These are phyloP conservation scores for Batrachochytrium dendrobatidis DNA, from an alignment of 371 early-diverging fungal genomes.

Conservation along the genomic window DNA sequence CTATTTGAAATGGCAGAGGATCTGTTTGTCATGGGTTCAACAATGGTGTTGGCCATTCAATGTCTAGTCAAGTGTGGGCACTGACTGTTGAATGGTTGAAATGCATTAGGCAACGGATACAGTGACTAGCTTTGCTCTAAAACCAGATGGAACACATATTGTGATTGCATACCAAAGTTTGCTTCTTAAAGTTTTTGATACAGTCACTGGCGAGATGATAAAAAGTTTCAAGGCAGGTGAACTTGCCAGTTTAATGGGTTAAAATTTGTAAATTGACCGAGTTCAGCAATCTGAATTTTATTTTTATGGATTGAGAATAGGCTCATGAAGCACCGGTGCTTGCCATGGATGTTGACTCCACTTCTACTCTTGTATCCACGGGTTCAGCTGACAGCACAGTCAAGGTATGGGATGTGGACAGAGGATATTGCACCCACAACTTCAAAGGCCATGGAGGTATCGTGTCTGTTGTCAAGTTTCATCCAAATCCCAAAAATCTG, in stretches of 20 bases:
- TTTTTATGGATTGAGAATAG: slow-evolving; percentile 16
- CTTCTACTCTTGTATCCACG: slow-evolving; percentile 86
- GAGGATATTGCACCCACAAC: slow-evolving; percentile 92
- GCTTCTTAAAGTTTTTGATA: slow-evolving; percentile 70
- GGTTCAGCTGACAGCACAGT: slow-evolving; percentile 95
- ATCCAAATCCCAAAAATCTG: slow-evolving; percentile 39
- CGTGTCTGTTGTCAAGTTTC: slow-evolving; percentile 77
- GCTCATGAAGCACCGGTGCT: slow-evolving; percentile 91
- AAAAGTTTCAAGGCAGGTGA: slow-evolving; percentile 58
- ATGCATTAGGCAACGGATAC: slow-evolving; percentile 75
- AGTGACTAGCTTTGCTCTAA: slow-evolving; percentile 80
- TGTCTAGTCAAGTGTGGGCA: background rate
- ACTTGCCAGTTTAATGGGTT: background rate
- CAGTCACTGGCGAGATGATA: slow-evolving; percentile 52
- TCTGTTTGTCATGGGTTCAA: background rate
- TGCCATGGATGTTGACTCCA: slow-evolving; percentile 80
- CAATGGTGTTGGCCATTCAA: background rate
- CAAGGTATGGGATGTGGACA: slow-evolving; percentile 90
- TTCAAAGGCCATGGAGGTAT: slow-evolving; percentile 90
- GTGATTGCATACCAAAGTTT: slow-evolving; percentile 77
- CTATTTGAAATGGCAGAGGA: background rate
- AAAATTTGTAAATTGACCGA: background rate
- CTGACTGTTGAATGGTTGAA: background rate
- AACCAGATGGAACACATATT: slow-evolving; percentile 68
- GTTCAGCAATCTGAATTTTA: background rate